Evolutionary conservation across 352 stramenopile species (phyloP).

Genomic region (Pythium pectinolyticum): DNA sequence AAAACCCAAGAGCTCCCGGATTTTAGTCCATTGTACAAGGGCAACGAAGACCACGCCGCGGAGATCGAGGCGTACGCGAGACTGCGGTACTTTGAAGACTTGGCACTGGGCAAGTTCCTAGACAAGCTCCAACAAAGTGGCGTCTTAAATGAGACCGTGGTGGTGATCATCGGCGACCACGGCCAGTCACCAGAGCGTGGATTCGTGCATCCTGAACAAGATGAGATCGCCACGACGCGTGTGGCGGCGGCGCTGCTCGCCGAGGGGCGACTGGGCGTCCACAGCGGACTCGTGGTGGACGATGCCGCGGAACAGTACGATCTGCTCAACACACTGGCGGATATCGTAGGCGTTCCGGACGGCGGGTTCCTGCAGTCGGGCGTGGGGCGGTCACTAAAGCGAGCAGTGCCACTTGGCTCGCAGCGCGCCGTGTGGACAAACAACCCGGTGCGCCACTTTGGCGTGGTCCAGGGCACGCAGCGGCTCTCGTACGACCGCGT

Average conservation of each 20-base stretch:
- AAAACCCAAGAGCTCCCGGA: conserved; percentile 32
- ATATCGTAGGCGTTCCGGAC: conserved; percentile 20
- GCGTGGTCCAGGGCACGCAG: conserved; percentile 31
- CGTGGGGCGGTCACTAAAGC: conserved; percentile 37
- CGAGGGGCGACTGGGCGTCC: conserved; percentile 9
- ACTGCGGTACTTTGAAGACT: conserved; percentile 48
- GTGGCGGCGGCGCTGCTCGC: conserved; percentile 19
- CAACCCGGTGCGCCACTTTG: conserved; percentile 45
- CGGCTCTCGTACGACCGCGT: conserved; percentile 43
- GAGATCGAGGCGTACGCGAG: conserved; percentile 40
- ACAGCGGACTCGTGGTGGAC: conserved; percentile 15
- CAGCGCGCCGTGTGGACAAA: conserved; percentile 46
- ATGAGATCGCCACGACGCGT: conserved; percentile 30
- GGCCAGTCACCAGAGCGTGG: conserved; percentile 43
- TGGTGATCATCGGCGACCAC: conserved; percentile 50
- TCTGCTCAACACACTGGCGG: conserved; percentile 25
- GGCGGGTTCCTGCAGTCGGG: conserved; percentile 19
- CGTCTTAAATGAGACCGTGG: conserved; percentile 50
- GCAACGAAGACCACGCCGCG: conserved; percentile 28
- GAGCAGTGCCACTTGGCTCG: conserved; percentile 28
- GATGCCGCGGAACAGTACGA: conserved; percentile 20
- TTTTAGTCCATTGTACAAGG: conserved; percentile 39
- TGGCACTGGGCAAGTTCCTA: conserved; percentile 49
- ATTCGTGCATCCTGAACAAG: neutral
- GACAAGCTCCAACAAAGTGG: conserved; percentile 39